phyloP scores from a whole-genome alignment of 2,329 filamentous ascomycete genomes.

The Xylariales sp. region DNA sequence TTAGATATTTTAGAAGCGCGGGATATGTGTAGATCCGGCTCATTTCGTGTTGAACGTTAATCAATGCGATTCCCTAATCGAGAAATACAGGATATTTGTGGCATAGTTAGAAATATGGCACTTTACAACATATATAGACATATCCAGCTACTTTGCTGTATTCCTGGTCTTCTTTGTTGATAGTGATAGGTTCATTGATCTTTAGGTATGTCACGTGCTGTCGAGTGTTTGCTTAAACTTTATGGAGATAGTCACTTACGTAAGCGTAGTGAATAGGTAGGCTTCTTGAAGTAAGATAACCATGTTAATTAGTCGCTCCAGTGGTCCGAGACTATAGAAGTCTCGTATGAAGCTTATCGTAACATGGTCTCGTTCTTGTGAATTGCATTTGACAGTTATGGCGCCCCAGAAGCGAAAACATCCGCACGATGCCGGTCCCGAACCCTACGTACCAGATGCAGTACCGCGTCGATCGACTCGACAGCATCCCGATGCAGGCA shows the following conservation, averaged over 20 bases:
- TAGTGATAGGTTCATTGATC: neutral
- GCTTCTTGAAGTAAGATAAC: neutral
- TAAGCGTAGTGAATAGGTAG: conserved; percentile 25
- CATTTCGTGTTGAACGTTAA: neutral
- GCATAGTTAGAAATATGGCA: neutral
- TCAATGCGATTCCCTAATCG: neutral
- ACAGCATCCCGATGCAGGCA: conserved; percentile 38
- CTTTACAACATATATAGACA: no score
- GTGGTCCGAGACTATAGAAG: neutral
- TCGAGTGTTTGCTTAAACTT: neutral
- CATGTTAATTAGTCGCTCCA: no score
- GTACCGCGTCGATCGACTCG: conserved; percentile 47
- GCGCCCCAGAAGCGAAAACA: conserved; percentile 50
- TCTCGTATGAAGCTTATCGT: neutral
- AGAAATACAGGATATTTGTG: neutral
- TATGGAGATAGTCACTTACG: conserved; percentile 16
- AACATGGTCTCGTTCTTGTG: neutral
- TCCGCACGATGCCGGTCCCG: conserved; percentile 41
- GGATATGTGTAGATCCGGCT: neutral
- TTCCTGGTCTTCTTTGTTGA: no score
- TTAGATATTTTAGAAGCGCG: neutral
- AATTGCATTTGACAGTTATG: conserved; percentile 37
- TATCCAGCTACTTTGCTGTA: no score
- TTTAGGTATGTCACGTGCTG: conserved; percentile 39
- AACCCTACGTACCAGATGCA: conserved; percentile 21